A percentile compares a stretch with the other conserved stretches of the same genome.
These are phyloP conservation scores for Leccinum pellstonianum DNA, from an alignment of 768 basidiomycete genomes.

Conservation along the genomic window DNA sequence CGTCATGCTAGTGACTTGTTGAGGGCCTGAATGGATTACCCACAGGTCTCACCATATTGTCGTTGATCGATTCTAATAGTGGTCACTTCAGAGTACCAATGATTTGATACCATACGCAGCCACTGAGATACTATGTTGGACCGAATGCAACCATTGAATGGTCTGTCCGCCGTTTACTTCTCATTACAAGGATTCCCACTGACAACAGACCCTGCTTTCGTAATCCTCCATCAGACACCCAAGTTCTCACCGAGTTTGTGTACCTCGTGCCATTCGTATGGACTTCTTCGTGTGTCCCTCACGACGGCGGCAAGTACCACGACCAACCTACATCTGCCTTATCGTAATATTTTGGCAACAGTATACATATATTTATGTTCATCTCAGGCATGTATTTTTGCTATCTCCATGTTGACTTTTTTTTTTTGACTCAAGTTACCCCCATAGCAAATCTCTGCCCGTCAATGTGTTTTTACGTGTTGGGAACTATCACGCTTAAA, in stretches of 20 bases:
- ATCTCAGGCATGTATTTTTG: slow-evolving; percentile 21
- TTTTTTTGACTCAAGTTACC: background rate
- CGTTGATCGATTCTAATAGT: background rate
- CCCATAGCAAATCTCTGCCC: background rate
- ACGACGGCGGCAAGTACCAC: background rate
- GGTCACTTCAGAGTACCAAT: background rate
- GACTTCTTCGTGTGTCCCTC: background rate
- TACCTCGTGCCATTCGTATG: background rate
- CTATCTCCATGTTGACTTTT: slow-evolving; percentile 7
- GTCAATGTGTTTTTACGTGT: background rate
- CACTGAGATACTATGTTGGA: background rate
- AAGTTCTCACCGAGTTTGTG: background rate
- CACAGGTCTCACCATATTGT: background rate
- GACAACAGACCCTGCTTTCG: background rate
- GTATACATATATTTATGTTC: background rate
- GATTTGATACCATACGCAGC: background rate
- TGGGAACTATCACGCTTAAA: background rate
- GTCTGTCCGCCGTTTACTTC: background rate
- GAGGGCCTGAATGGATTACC: background rate
- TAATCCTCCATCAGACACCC: background rate
- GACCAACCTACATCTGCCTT: background rate
- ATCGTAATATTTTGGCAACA: slow-evolving; percentile 1
- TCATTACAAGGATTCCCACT: background rate
- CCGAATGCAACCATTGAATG: background rate
- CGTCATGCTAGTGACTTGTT: background rate